These are phyloP conservation scores for Canna indica DNA, from an alignment of 176 grass and related monocot genomes.

Conservation along the genomic window DNA sequence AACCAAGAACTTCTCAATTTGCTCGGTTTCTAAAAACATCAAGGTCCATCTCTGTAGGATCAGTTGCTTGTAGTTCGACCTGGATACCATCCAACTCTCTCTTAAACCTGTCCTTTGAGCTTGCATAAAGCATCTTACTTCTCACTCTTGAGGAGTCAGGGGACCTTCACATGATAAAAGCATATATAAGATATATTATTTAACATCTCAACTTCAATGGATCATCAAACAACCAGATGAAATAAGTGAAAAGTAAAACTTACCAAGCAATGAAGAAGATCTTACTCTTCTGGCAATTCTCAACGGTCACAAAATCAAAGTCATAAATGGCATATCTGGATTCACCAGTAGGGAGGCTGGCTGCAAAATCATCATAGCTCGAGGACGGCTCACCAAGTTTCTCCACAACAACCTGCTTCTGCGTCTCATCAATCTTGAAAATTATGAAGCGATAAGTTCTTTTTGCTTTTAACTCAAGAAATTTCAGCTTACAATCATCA, in stretches of 20 bases:
- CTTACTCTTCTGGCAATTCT: slow-evolving; percentile 17
- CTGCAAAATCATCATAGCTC: slow-evolving; percentile 8
- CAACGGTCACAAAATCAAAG: slow-evolving; percentile 11
- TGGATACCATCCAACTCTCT: slow-evolving; percentile 17
- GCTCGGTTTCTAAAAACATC: slow-evolving; percentile 8
- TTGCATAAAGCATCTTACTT: slow-evolving; percentile 19
- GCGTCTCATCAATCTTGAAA: slow-evolving; percentile 7
- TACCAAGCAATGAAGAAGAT: slow-evolving; percentile 19
- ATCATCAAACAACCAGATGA: neutral
- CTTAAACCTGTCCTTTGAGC: slow-evolving; percentile 17
- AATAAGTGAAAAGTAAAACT: neutral
- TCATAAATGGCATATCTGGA: slow-evolving; percentile 12
- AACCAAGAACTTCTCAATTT: neutral
- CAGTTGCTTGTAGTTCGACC: slow-evolving; percentile 18
- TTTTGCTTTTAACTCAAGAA: slow-evolving; percentile 13
- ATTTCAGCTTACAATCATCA: slow-evolving; percentile 13
- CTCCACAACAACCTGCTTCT: slow-evolving; percentile 3
- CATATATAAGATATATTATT: neutral
- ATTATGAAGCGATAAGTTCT: slow-evolving; percentile 13
- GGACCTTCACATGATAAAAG: neutral
- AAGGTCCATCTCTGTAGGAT: slow-evolving; percentile 18
- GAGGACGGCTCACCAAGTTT: slow-evolving; percentile 2
- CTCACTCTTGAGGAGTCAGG: slow-evolving; percentile 9
- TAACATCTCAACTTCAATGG: neutral
- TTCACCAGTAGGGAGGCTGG: neutral